Base-by-base conservation (phyloP, 176 grass and related monocot species). In the Tillandsia fasciculata region DNA sequence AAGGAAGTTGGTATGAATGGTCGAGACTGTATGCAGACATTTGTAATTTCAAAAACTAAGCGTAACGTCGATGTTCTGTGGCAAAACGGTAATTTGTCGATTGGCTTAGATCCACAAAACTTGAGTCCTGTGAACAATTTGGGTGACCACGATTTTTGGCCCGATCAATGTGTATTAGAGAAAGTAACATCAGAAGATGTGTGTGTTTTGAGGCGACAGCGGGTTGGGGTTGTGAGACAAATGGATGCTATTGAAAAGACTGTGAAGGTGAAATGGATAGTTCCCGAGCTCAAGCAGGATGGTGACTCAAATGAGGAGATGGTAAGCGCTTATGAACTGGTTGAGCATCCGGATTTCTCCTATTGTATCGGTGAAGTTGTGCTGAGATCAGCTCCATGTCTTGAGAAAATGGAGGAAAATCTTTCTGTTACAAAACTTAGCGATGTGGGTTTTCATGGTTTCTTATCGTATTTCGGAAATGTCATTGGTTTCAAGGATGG, bases 81-180 rank as follows among this genome's bases (percentile, higher is more conserved):
- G 94, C 94, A 99, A 78, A 86, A 90, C 75, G 94, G 94, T 71
- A 80, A 26, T 10, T 68, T 77, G 56, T 99, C 87, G 74, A 69
- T 87, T 87, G 86, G 82, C 49, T 27, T 99, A 33, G 84, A 90
- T 42, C 80, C 89, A 4, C 79, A 85, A 56, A 78, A 51, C 56
- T 71, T 99, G 52, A 72, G 74, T 84, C 94, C 87, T 67, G 84
- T 90, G 12, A 99, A 70, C 74, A 86, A 88, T 75, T 71, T 90
- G 63, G 90, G 87, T 68, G 90, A 99, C 83, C 87, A 93, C 71
- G 89, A 99, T 79, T 99, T 99, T 88, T 99, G 89, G 86, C 94
- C 89, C 12, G 90, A 72, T 11, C 94, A 99, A 63, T 84, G 75
- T 83, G 87, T 99, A 68, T 75, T 90, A 26, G 94, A 99, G 63